phyloP scores from a whole-genome alignment of 192 early-diverging fungal species.

The Coemansia sp. region DNA sequence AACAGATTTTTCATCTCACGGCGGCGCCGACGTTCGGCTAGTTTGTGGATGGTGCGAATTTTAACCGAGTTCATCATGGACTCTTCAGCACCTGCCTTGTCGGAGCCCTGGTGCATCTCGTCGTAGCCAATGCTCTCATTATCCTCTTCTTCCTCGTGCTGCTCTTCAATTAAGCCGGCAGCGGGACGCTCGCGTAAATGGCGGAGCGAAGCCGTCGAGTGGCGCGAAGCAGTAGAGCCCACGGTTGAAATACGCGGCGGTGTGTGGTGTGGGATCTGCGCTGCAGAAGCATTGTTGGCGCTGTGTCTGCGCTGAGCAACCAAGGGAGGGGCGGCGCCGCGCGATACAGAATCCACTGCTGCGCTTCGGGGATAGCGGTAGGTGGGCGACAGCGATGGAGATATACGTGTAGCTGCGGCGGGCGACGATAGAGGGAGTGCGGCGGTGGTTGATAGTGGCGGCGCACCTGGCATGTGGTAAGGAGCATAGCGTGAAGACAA shows the following conservation, averaged over 20 bases:
- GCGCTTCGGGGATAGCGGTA: conserved; percentile 10
- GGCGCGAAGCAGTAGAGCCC: conserved; percentile 2
- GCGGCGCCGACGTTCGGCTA: conserved; percentile 82
- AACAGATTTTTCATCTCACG: conserved; percentile 91
- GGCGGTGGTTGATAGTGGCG: conserved; percentile 11
- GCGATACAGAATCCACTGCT: conserved; percentile 12
- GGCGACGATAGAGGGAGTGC: not conserved
- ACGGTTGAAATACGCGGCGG: conserved; percentile 2
- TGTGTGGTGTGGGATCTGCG: conserved; percentile 17
- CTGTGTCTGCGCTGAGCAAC: conserved; percentile 11
- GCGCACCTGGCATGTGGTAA: conserved; percentile 39
- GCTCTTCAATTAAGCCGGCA: conserved; percentile 25
- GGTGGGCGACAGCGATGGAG: conserved; percentile 6
- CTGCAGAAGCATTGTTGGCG: conserved; percentile 3
- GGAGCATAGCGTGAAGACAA: conserved; percentile 43
- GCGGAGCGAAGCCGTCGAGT: not conserved
- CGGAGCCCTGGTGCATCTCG: conserved; percentile 11
- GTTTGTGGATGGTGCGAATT: conserved; percentile 79
- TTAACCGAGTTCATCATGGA: conserved; percentile 60
- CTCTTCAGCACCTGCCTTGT: conserved; percentile 15
- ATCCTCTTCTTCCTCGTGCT: conserved; percentile 30
- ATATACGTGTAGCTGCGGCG: conserved; percentile 10
- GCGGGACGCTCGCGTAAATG: conserved; percentile 26
- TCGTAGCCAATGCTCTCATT: conserved; percentile 27
- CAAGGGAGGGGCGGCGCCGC: conserved; percentile 15